Base-by-base conservation (phyloP, 2,329 filamentous ascomycete species). In the Zelopaecilomyces penicillatus region DNA sequence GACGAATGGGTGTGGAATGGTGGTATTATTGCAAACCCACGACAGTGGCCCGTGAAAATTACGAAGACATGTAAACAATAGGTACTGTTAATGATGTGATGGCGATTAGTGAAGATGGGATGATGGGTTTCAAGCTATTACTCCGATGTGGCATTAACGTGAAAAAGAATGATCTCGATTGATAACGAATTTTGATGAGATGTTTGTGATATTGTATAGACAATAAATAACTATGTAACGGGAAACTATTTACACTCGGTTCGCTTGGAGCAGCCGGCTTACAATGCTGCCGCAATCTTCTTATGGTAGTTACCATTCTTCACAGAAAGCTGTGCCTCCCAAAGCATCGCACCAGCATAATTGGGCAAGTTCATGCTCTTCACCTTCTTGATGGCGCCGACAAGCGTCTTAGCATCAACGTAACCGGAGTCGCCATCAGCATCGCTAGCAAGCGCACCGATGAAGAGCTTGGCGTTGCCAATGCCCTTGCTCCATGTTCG, bases 341-440 rank as follows among this genome's bases (percentile, higher is more conserved):
- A 84, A 59, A 82, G 67, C 80, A 83, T 83, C 10, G 81, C 70
- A 28, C 80, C 80, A 5, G 78, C 80, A 52, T 83, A 82, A 59
- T 72, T 80, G 3, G 65, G 60, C 54, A 75, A 82, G 31, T 63
- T 60, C 61, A 73, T 71, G 36, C 61, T 65, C 55, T 78, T 79
- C 26, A 54, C 52, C 5, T 43, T 39, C 30, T 66, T 44, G 50
- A 83, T 69, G 29, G 80, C 65, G 26, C 62, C 54, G 12, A 58
- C 61, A 19, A 83, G 64, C 5, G 65, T 55, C n/a, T 49, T 52
- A 1, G 68, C 65, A 4, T 63, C 53, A 11, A 71, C 53, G 56
- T 82, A 83, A 2, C 80, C 79, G 7, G 64, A 62, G 12, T 75
- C 74, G 27, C 52, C 51, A 3, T 75, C 78, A 6, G 65, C 67